Base-by-base conservation (phyloP, 2,329 filamentous ascomycete species). In the Diaporthe australafricana region DNA sequence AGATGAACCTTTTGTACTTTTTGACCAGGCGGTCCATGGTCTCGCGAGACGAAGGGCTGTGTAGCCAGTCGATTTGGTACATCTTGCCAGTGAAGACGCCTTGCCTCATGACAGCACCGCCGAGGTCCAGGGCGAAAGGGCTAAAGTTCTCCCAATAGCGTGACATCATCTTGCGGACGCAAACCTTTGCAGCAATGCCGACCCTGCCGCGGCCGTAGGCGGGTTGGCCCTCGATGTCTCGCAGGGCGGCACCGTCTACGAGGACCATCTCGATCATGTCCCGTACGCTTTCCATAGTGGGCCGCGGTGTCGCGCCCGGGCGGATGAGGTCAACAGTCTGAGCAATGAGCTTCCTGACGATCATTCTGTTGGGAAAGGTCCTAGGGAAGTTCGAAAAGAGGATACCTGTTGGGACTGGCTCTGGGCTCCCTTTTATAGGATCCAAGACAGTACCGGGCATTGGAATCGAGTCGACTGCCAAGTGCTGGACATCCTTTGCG, bases 61-160 rank as follows among this genome's bases (percentile, higher is more conserved):
- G 93, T 1, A 95, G 83, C 93, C 93, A 96, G 81, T 94, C 92
- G 57, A 95, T 89, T 75, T 82, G 73, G 75, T 88, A 86, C 93
- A 96, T 95, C 83, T 96, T 94, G 72, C 91, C 88, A 3, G 90
- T 82, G 75, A 93, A 94, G 57, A 87, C 83, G 22, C 89, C 87
- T 77, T 94, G 92, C 0, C 92, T 85, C 75, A 92, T 83, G 2
- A 93, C 89, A 0, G 91, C 92, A 1, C 90, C 89, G 5, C 86
- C 83, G 1, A 94, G 87, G 72, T 94, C 91, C 0, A 94, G 83
- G 0, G 89, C 88, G 73, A 94, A 93, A 12, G 71, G 83, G 1
- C 87, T 88, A n/a, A 83, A 84, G 77, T 94, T 94, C 27, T 89
- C 86, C 90, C 91, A 93, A 77, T 94, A 94, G 2, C 89, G 84